Percentiles rank a stretch among this genome's conserved stretches.
Evolutionary conservation across 352 stramenopile species (phyloP).

Genomic region (Phytopythium aichiense): DNA sequence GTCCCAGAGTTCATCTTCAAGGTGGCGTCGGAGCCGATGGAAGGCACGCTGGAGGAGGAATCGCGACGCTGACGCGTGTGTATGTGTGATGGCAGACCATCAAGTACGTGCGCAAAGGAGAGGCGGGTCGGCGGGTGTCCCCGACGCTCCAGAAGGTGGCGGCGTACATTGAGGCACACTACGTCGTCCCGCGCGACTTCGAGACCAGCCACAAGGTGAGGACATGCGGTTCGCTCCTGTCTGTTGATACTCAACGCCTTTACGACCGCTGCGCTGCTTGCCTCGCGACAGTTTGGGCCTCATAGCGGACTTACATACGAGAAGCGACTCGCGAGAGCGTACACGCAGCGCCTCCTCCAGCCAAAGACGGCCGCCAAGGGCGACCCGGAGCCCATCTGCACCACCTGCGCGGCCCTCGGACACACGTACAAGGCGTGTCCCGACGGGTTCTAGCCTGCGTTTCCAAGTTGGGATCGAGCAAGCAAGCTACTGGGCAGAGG

Average conservation of each 20-base stretch:
- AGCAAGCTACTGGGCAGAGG: slow-evolving; percentile 22
- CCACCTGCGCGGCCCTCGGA: slow-evolving; percentile 42
- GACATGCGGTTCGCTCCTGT: no score
- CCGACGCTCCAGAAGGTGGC: slow-evolving; percentile 32
- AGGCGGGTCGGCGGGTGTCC: slow-evolving; percentile 23
- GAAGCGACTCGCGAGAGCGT: slow-evolving; percentile 46
- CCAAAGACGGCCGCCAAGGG: slow-evolving; percentile 13
- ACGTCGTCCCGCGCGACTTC: slow-evolving; percentile 37
- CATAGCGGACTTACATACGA: slow-evolving; percentile 62
- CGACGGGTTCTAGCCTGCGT: slow-evolving; percentile 37
- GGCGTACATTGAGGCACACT: slow-evolving; percentile 54
- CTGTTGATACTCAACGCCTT: no score
- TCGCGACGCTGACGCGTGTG: not conserved
- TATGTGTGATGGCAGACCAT: slow-evolving; percentile 21
- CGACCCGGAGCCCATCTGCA: slow-evolving; percentile 36
- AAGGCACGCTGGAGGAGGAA: not conserved
- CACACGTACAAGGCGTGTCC: slow-evolving; percentile 51
- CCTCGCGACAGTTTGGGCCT: slow-evolving; percentile 36
- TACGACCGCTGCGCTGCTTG: not conserved
- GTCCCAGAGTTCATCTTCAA: slow-evolving; percentile 61
- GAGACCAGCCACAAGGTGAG: slow-evolving; percentile 42
- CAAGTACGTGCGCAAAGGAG: slow-evolving; percentile 45
- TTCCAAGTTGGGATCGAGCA: not conserved
- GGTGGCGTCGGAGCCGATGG: slow-evolving; percentile 8
- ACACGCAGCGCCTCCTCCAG: slow-evolving; percentile 43